Evolutionary conservation across 768 basidiomycete species (phyloP), one percentile per base, ranked within the genome.

Genomic region (Panaeolus cyanescens): DNA sequence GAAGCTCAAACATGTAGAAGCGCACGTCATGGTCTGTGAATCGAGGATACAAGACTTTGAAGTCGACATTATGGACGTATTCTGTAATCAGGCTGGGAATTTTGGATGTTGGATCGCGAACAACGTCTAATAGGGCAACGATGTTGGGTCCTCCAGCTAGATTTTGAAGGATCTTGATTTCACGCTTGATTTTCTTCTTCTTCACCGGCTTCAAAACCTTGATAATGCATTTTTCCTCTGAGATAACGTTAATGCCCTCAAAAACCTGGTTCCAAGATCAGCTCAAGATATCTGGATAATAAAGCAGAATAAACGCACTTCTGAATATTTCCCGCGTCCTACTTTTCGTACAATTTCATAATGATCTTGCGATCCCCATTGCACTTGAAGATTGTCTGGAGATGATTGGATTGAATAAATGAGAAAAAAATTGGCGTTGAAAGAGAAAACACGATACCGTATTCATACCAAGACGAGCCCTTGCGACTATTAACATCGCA

Each of bases 151-250:
- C 96, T 25, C 96, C 96, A 0, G 95, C 93, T 31, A 99, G 83
- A 73, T 98, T 97, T 77, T 96, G 95, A 25, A 99, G 79, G 70
- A 99, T 96, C 82, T 98, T 98, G 75, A 99, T 97, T 79, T 99
- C 96, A 64, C 96, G 85, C 80, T 98, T 98, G 78, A 98, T 98
- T 80, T 99, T 99, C 87, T 99, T 99, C 87, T 99, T 98, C 85
- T 99, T 99, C 37, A 99, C 96, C 0, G 96, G 96, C 75, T 99
- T 99, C 67, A 99, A 83, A 32, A 99, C 96, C 75, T 99, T 99
- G 80, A 99, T 95, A 76, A 96, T 96, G 74, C 95, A 96, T 77
- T 96, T 96, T 77, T 93, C 91, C 68, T 94, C 92, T 62, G 89
- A 91, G 56, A 91, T 87, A 62, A 95, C 88, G 73, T 96, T 93